These are phyloP conservation scores for Exophiala lecanii-corni DNA, from an alignment of 2,329 filamentous ascomycete genomes.

Conservation along the genomic window DNA sequence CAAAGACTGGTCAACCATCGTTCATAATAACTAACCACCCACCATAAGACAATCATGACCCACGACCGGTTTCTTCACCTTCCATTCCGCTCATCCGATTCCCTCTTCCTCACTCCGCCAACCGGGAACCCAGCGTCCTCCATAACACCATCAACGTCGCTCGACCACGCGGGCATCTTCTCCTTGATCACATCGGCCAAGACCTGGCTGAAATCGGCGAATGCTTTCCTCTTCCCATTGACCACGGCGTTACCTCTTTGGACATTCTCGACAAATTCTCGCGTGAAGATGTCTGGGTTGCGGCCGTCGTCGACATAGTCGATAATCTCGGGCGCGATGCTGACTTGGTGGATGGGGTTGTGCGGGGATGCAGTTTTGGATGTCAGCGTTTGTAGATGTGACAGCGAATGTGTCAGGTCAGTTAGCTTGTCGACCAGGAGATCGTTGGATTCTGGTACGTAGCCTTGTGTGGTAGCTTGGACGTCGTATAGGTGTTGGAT, in stretches of 20 bases:
- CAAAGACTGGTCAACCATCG: too few relatives aligned
- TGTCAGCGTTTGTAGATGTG: conserved; percentile 44
- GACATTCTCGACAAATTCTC: conserved; percentile 61
- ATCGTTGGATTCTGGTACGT: conserved; percentile 52
- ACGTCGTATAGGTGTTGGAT: conserved; percentile 60
- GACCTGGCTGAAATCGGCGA: conserved; percentile 54
- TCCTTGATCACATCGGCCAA: conserved; percentile 55
- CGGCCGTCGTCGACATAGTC: conserved; percentile 59
- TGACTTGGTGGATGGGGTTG: conserved; percentile 36
- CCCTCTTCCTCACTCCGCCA: conserved; percentile 2
- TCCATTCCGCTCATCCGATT: conserved; percentile 1
- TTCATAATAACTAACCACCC: too few relatives aligned
- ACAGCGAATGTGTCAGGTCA: conserved; percentile 49
- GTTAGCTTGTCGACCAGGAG: conserved; percentile 55
- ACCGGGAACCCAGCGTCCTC: conserved; percentile 29
- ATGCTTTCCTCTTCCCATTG: conserved; percentile 57
- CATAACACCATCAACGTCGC: conserved; percentile 50
- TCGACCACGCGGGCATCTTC: conserved; percentile 53
- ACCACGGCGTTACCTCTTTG: conserved; percentile 60
- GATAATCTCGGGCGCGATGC: conserved; percentile 58
- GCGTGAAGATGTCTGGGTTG: conserved; percentile 64
- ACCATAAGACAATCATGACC: too few relatives aligned
- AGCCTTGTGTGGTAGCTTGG: conserved; percentile 55
- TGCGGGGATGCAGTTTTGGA: conserved; percentile 21
- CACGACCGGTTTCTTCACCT: too few relatives aligned